Percentiles rank a stretch among this genome's conserved stretches.
phyloP scores from a whole-genome alignment of 1,284 basidiomycete genomes.

The Phaffia rhodozyma region DNA sequence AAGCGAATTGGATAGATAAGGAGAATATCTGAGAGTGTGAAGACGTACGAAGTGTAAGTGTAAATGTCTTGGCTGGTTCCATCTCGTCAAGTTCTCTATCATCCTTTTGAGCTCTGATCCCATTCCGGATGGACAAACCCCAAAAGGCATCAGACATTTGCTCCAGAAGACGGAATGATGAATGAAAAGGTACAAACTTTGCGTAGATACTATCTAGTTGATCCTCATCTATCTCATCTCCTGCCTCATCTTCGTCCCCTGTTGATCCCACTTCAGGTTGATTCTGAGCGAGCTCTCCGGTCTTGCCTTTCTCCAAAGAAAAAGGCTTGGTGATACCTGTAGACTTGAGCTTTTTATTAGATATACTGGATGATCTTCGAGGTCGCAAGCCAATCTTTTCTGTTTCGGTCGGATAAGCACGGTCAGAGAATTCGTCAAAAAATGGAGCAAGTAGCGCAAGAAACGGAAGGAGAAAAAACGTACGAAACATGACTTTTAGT shows the following conservation, averaged over 20 bases:
- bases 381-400: too few relatives aligned
- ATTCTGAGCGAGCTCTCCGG: too few relatives aligned
- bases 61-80: constrained; percentile 34
- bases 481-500: constrained; percentile 26
- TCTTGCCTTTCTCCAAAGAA: too few relatives aligned
- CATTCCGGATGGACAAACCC: constrained; percentile 22
- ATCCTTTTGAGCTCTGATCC: constrained; percentile 32
- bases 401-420: too few relatives aligned
- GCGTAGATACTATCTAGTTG: constrained; percentile 1
- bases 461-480: constrained; percentile 25
- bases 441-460: constrained; percentile 9
- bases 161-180: constrained; percentile 18
- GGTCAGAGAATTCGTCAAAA: too few relatives aligned
- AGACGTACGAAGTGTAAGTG: constrained; percentile 28
- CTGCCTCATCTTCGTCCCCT: neutral
- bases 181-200: neutral
- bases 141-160: constrained; percentile 12
- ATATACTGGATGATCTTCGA: too few relatives aligned
- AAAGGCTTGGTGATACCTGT: too few relatives aligned
- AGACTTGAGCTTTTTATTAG: too few relatives aligned
- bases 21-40: too few relatives aligned
- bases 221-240: constrained; percentile 2
- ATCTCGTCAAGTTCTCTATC: constrained; percentile 33
- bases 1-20: too few relatives aligned
- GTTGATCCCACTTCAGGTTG: too few relatives aligned